A percentile compares a stretch with the other conserved stretches of the same genome.
Conservation (phyloP, 2,329 filamentous ascomycete species). For the Nannizzia gypsea region DNA sequence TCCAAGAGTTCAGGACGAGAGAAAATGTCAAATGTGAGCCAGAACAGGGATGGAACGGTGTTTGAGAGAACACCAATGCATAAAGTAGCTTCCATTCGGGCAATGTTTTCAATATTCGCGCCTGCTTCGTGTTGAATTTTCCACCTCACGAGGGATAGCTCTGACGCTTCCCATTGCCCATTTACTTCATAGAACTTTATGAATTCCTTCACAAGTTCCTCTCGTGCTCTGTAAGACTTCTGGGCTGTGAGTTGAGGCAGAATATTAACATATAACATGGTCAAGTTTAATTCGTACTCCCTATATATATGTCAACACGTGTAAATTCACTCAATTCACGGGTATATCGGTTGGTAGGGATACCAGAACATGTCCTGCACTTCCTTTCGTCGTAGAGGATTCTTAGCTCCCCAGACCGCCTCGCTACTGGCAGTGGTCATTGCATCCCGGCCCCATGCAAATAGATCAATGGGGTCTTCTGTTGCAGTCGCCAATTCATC, state of each 20-base stretch:
- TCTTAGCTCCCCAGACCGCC: conserved; percentile 20
- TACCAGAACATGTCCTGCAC: not conserved
- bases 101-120: conserved; percentile 14
- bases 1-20: conserved; percentile 21
- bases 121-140: not conserved
- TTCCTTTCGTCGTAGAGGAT: conserved; percentile 16
- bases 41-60: conserved; percentile 35
- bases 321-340: not conserved
- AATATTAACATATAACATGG: not conserved
- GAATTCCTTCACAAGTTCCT: not conserved
- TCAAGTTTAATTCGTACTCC: not conserved
- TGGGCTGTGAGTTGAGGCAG: not conserved
- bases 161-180: not conserved
- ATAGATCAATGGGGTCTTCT: conserved; percentile 17
- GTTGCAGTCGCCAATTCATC: not conserved
- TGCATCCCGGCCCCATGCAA: conserved; percentile 19
- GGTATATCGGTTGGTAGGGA: too few relatives aligned
- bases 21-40: conserved; percentile 36
- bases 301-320: not conserved
- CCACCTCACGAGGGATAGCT: not conserved
- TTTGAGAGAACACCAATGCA: conserved; percentile 32
- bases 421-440: conserved; percentile 22
- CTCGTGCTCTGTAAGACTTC: not conserved
- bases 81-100: conserved; percentile 20
- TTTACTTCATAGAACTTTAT: not conserved